A percentile compares a stretch with the other conserved stretches of the same genome.
phyloP scores from a whole-genome alignment of 2,329 filamentous ascomycete species.

The Ceratocystis cacaofunesta region DNA sequence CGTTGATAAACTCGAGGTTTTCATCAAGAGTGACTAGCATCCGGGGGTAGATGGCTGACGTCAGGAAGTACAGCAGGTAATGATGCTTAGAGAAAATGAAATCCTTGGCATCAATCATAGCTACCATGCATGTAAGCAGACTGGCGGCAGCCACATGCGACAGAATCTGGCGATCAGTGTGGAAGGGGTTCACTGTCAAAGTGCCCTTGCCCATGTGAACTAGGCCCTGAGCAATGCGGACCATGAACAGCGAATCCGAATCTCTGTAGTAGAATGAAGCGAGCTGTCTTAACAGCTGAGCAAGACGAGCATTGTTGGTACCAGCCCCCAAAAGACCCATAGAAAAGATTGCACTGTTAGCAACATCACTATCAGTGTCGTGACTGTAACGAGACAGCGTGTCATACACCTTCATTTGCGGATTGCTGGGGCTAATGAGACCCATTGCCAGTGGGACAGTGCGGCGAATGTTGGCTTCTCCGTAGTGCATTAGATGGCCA shows the following conservation, averaged over 20 bases:
- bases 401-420: slow-evolving; percentile 99
- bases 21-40: slow-evolving; percentile 96
- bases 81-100: slow-evolving; percentile 56
- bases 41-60: slow-evolving; percentile 89
- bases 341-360: slow-evolving; percentile 95
- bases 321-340: slow-evolving; percentile 96
- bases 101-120: slow-evolving; percentile 89
- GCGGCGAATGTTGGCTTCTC: slow-evolving; percentile 90
- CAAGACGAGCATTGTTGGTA: slow-evolving; percentile 93
- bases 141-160: slow-evolving; percentile 83
- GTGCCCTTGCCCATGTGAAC: slow-evolving; percentile 99
- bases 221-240: slow-evolving; percentile 91
- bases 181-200: slow-evolving; percentile 92
- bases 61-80: slow-evolving; percentile 94
- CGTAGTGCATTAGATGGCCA: slow-evolving; percentile 97
- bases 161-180: slow-evolving; percentile 90
- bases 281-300: slow-evolving; percentile 83
- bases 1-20: slow-evolving; percentile 79
- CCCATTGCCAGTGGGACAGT: slow-evolving; percentile 95
- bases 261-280: slow-evolving; percentile 98
- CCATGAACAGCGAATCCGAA: slow-evolving; percentile 95
- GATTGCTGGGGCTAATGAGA: slow-evolving; percentile 90
- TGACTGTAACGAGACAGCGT: slow-evolving; percentile 94
- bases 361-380: slow-evolving; percentile 96
- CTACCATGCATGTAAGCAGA: slow-evolving; percentile 75